Conservation (phyloP, 177 flowering plant genomes). For the Telopea speciosissima region DNA sequence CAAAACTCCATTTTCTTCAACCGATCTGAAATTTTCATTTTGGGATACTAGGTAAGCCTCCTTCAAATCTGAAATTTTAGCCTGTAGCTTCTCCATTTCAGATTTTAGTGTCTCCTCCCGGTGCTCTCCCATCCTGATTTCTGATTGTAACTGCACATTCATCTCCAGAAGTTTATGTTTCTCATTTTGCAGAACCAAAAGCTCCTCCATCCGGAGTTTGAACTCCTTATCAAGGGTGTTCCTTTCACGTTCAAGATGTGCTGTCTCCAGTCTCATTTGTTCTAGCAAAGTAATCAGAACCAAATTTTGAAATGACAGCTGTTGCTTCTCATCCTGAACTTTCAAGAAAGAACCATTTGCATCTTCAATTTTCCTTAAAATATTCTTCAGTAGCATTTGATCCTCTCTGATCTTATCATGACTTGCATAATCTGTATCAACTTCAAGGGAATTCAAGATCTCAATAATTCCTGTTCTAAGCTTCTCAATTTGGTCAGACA, state of each 20-base stretch:
- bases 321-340: slow-evolving; percentile 55
- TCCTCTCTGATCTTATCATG: slow-evolving; percentile 29
- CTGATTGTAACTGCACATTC: slow-evolving; percentile 31
- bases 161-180: slow-evolving; percentile 38
- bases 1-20: slow-evolving; percentile 40
- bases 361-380: slow-evolving; percentile 34
- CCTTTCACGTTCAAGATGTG: slow-evolving; percentile 39
- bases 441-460: slow-evolving; percentile 45
- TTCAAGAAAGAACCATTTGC: slow-evolving; percentile 30
- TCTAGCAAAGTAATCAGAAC: slow-evolving; percentile 48
- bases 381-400: slow-evolving; percentile 26
- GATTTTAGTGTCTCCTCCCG: slow-evolving; percentile 25
- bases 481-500: slow-evolving; percentile 48
- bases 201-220: slow-evolving; percentile 22
- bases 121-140: slow-evolving; percentile 25
- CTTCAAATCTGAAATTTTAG: slow-evolving; percentile 26
- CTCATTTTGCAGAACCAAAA: slow-evolving; percentile 36
- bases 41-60: slow-evolving; percentile 23
- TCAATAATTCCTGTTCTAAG: slow-evolving; percentile 43
- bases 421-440: slow-evolving; percentile 17
- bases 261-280: slow-evolving; percentile 38
- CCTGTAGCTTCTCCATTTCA: slow-evolving; percentile 29
- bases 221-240: slow-evolving; percentile 30
- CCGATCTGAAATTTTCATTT: slow-evolving; percentile 26
- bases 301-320: slow-evolving; percentile 58